Percentiles rank a stretch among this genome's conserved stretches.
phyloP scores from a whole-genome alignment of 306 rosid species.

The Casuarina equisetifolia region DNA sequence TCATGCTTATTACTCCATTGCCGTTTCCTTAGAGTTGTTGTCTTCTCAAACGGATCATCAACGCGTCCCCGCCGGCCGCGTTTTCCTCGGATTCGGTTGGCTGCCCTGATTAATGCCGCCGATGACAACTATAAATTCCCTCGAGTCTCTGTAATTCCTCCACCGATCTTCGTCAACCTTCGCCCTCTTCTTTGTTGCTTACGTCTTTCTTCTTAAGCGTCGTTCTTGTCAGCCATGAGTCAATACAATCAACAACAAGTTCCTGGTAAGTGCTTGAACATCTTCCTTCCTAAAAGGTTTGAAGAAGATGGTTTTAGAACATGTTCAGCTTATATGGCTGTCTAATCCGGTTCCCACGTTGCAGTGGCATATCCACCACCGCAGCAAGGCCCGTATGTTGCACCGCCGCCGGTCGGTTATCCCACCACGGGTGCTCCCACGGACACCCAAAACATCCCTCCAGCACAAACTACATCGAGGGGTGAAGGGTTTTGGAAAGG shows the following conservation, averaged over 20 bases:
- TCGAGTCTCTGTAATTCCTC: no score
- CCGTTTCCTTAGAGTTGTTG: no score
- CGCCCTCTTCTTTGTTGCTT: no score
- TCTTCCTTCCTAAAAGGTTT: neutral
- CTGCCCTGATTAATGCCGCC: no score
- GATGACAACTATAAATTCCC: no score
- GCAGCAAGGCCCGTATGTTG: neutral
- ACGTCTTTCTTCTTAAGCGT: no score
- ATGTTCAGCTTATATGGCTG: no score
- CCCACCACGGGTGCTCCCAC: slow-evolving; percentile 9
- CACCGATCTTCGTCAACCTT: no score
- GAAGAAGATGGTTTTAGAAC: neutral
- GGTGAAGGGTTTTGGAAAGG: slow-evolving; percentile 36
- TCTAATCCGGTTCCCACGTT: neutral
- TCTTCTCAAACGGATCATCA: no score
- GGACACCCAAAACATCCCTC: neutral
- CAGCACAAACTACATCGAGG: slow-evolving; percentile 15
- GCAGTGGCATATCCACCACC: slow-evolving; percentile 1
- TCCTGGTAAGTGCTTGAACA: neutral
- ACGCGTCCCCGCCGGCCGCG: no score
- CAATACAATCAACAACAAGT: neutral
- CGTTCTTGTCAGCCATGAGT: neutral
- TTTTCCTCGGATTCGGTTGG: no score
- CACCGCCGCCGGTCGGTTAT: slow-evolving; percentile 26
- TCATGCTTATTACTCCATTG: no score